Evolutionary conservation across 495 filamentous ascomycete species (phyloP).

Genomic region (Penicillium coffeae): DNA sequence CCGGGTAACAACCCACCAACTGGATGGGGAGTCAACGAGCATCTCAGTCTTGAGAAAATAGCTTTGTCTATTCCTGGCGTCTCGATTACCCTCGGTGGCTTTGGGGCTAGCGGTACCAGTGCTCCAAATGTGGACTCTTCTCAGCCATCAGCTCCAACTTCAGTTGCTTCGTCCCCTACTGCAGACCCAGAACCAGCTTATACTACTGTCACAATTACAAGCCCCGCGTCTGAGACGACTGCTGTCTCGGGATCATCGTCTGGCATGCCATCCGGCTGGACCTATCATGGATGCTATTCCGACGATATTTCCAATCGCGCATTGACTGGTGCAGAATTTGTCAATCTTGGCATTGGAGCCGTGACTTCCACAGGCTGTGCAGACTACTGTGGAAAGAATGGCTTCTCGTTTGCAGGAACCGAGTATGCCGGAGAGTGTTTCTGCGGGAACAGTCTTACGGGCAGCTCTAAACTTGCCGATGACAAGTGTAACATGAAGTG

Average conservation of each 20-base stretch:
- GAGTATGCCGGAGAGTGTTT: slow-evolving; percentile 8
- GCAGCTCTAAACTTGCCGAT: slow-evolving; percentile 1
- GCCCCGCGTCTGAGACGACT: neutral
- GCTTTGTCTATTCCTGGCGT: neutral
- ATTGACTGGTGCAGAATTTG: slow-evolving; percentile 3
- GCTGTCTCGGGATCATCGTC: neutral
- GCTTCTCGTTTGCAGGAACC: slow-evolving; percentile 3
- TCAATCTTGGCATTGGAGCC: slow-evolving; percentile 2
- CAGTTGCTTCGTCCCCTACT: slow-evolving; percentile 52
- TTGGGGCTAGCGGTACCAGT: neutral
- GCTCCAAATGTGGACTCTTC: neutral
- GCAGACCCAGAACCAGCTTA: slow-evolving; percentile 6
- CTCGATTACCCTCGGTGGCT: neutral
- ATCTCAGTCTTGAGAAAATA: neutral
- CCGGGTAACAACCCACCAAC: slow-evolving; percentile 43
- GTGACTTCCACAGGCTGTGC: slow-evolving; percentile 5
- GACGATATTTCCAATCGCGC: neutral
- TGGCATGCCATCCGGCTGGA: neutral
- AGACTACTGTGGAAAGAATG: slow-evolving; percentile 1
- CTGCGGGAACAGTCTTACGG: slow-evolving; percentile 1
- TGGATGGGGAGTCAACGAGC: slow-evolving; percentile 11
- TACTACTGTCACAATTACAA: neutral
- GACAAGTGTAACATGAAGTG: too few species aligned
- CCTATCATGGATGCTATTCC: neutral
- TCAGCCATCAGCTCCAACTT: slow-evolving; percentile 24